These are phyloP conservation scores for Cystobasidiaceae sp. DNA, from an alignment of 1,284 basidiomycete genomes.

Conservation along the genomic window DNA sequence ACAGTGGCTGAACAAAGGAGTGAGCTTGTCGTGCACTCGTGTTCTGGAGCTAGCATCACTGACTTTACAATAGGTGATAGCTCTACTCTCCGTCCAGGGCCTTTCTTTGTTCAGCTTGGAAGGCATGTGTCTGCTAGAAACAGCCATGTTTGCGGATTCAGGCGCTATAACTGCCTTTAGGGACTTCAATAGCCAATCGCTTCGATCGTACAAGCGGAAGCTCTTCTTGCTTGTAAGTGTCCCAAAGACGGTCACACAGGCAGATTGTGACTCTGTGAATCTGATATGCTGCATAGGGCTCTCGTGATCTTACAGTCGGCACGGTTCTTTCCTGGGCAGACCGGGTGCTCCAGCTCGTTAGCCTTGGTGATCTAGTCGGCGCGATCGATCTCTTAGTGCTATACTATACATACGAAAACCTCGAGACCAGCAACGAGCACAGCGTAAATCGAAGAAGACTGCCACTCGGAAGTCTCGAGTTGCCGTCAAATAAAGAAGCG, in stretches of 20 bases:
- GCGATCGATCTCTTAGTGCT: conserved; percentile 80
- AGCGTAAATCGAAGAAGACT: conserved; percentile 43
- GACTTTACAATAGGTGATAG: conserved; percentile 45
- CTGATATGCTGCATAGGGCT: conserved; percentile 45
- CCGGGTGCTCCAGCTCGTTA: conserved; percentile 74
- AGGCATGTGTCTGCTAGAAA: conserved; percentile 45
- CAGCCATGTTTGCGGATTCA: conserved; percentile 39
- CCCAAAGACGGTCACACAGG: too few species aligned
- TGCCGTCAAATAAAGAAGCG: conserved; percentile 62
- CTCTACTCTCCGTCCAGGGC: conserved; percentile 54
- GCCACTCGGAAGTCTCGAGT: conserved; percentile 72
- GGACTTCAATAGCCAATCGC: conserved; percentile 14
- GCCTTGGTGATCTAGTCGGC: conserved; percentile 78
- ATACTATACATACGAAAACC: conserved; percentile 56
- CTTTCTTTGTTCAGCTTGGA: conserved; percentile 68
- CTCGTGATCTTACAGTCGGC: conserved; percentile 65
- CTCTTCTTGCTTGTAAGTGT: conserved; percentile 76
- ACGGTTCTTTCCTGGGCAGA: conserved; percentile 94
- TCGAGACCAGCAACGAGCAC: not conserved
- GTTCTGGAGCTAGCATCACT: not conserved
- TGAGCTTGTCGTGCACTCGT: conserved; percentile 37
- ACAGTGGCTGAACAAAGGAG: conserved; percentile 52
- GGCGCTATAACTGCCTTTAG: not conserved
- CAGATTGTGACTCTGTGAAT: too few species aligned
- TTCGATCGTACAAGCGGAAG: conserved; percentile 69